Evolutionary conservation across 345 rosid genomes (phyloP).

Genomic region (Hevea brasiliensis): DNA sequence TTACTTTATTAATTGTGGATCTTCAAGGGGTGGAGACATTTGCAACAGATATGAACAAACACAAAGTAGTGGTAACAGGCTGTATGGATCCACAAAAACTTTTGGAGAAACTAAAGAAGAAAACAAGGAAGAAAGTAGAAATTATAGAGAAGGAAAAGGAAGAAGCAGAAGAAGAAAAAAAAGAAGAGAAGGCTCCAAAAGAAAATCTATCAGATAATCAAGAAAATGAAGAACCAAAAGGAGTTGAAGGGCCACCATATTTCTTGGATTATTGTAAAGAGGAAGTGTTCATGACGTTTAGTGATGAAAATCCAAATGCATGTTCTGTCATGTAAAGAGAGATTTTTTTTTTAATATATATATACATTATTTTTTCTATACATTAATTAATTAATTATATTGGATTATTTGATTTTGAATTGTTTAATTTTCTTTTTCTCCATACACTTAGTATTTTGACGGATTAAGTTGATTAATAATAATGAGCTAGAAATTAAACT

Average conservation of each 20-base stretch:
- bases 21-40: constrained; percentile 66
- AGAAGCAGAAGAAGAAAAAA: constrained; percentile 10
- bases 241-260: neutral
- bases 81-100: constrained; percentile 54
- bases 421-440: too few relatives aligned
- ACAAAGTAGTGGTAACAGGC: constrained; percentile 60
- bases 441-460: too few relatives aligned
- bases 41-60: constrained; percentile 60
- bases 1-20: neutral
- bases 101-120: constrained; percentile 68
- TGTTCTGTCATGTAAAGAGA: constrained; percentile 44
- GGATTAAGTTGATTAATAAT: too few relatives aligned
- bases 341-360: neutral
- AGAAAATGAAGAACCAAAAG: neutral
- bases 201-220: neutral
- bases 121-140: constrained; percentile 60
- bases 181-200: neutral
- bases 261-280: constrained; percentile 26
- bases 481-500: too few relatives aligned
- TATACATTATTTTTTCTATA: too few relatives aligned
- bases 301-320: constrained; percentile 77
- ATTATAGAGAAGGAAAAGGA: constrained; percentile 29
- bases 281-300: constrained; percentile 40
- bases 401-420: too few relatives aligned
- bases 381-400: too few relatives aligned